Base-by-base conservation (phyloP, 441 rosid genomes). In the Euphorbia celastroides region DNA sequence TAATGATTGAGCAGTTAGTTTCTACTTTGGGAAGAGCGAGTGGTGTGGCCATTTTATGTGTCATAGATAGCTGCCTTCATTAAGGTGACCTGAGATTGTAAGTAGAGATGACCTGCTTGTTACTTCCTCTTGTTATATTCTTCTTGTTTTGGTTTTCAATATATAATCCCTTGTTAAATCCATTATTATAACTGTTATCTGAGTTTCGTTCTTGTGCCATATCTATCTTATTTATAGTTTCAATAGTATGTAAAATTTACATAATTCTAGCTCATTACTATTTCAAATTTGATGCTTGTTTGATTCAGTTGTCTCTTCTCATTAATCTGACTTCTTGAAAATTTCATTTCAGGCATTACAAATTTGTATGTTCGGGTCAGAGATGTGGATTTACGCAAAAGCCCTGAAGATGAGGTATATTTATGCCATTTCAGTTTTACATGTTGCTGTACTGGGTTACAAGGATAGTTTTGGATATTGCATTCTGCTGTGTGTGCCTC, bases 351-450 rank as follows among this genome's bases (percentile, higher is more conserved):
- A 94, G 98, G 99, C 67, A 89, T 86, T 62, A 91, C 81, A 78
- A 81, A 85, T 77, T 67, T 92, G 65, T 64, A 57, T 67, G 67
- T 88, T 75, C 79, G 74, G 64, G 83, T 89, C 69, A 79, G 77
- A 31, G 85, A 85, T 75, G 76, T 77, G 61, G 98, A 89, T 72
- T 72, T 94, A 72, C 67, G 60, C 62, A 81, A 79, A 81, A 80
- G 88, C 66, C 79, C 88, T 38, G 87, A 84, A 20, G 99, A 92
- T 77, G 91, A 92, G 97, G 97, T 94, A 86, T 64, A 12, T 78
- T n/a, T 13, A 57, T 57, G n/a, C 30, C 61, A n/a, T 0, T 28
- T 32, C 48, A 5, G 7, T 65, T 12, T 10, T 20, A 1, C 12
- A 1, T 17, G 38, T 30, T 34, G n/a, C n/a, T n/a, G n/a, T n/a